phyloP scores from a whole-genome alignment of 1,284 basidiomycete genomes.

The Sutorius eximius region DNA sequence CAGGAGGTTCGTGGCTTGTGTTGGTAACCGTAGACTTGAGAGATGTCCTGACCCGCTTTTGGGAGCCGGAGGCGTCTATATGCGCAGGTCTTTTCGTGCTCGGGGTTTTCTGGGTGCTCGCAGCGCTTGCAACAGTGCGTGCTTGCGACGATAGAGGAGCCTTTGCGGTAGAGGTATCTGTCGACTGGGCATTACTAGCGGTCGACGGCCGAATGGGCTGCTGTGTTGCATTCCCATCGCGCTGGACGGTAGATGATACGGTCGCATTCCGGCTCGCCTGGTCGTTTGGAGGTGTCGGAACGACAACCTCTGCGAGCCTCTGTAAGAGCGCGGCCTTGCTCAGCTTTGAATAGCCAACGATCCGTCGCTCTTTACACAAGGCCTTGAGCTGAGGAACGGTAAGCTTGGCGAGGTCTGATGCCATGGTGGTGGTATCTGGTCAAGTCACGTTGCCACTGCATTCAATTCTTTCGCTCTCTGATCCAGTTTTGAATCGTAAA shows the following conservation, averaged over 20 bases:
- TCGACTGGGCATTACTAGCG: not conserved
- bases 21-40: not conserved
- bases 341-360: slow-evolving; percentile 68
- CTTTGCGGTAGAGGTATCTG: not conserved
- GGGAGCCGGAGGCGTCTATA: slow-evolving; percentile 17
- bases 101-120: not conserved
- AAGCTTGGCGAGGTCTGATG: slow-evolving; percentile 37
- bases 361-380: slow-evolving; percentile 60
- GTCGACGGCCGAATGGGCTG: not conserved
- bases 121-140: not conserved
- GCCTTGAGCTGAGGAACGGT: slow-evolving; percentile 64
- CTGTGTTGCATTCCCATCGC: not conserved
- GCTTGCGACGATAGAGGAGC: no score
- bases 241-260: no score
- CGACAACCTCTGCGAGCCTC: slow-evolving; percentile 38
- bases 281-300: slow-evolving; percentile 6
- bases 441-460: not conserved
- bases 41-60: slow-evolving; percentile 20
- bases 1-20: not conserved
- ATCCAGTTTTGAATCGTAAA: slow-evolving; percentile 15
- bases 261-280: not conserved
- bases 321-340: slow-evolving; percentile 56
- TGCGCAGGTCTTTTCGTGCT: slow-evolving; percentile 24
- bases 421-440: slow-evolving; percentile 7
- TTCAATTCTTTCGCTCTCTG: slow-evolving; percentile 7